These are phyloP conservation scores for Apiospora pterosperma DNA, from an alignment of 2,329 filamentous ascomycete species.

Conservation along the genomic window DNA sequence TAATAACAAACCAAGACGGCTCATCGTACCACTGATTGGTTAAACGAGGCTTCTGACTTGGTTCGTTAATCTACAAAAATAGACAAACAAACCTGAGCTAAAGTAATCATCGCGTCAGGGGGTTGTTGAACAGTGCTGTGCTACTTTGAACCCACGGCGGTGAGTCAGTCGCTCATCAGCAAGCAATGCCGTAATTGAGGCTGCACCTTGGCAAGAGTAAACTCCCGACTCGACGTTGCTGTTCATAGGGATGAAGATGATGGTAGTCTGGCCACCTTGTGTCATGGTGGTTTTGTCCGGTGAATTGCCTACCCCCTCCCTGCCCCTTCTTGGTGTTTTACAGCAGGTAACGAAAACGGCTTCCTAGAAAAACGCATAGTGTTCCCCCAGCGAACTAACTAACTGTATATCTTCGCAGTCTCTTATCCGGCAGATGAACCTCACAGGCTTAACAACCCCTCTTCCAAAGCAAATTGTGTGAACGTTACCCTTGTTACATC, in stretches of 20 bases:
- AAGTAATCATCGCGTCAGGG: neutral
- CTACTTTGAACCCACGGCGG: neutral
- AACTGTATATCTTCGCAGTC: too few relatives aligned
- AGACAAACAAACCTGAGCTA: neutral
- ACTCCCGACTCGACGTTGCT: neutral
- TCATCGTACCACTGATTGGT: neutral
- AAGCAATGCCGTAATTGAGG: constrained; percentile 13
- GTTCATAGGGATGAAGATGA: neutral
- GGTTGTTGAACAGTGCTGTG: neutral
- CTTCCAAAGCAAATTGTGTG: too few relatives aligned
- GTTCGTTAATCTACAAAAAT: neutral
- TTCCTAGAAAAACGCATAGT: too few relatives aligned
- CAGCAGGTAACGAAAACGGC: too few relatives aligned
- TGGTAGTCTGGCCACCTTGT: neutral
- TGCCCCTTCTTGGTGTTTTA: neutral
- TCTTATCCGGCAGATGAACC: too few relatives aligned
- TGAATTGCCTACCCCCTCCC: too few relatives aligned
- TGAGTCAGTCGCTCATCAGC: neutral
- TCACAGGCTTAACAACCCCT: too few relatives aligned
- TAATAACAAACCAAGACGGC: neutral
- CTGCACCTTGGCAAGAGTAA: constrained; percentile 24
- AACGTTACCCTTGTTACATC: too few relatives aligned
- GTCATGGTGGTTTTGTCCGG: constrained; percentile 8
- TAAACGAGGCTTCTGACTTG: neutral
- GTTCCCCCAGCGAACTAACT: too few relatives aligned